Evolutionary conservation across 2,329 filamentous ascomycete species (phyloP).

Genomic region (Plenodomus lindquistii): DNA sequence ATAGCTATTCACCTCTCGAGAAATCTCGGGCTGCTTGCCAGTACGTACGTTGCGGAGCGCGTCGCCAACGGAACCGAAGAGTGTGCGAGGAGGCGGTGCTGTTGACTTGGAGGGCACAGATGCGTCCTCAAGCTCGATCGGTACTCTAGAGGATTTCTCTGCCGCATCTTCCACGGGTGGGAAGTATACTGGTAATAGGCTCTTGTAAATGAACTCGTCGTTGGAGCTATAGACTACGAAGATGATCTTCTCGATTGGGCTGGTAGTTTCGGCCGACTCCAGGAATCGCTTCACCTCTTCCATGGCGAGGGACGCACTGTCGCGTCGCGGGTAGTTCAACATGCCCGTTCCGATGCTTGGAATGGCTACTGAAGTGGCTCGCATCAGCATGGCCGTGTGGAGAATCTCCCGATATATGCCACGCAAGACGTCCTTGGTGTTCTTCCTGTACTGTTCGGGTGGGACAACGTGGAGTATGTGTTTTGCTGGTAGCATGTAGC

Average conservation of each 20-base stretch:
- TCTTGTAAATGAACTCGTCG: conserved; percentile 38
- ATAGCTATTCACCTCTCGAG: conserved; percentile 15
- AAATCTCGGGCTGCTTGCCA: conserved; percentile 19
- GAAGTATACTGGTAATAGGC: conserved; percentile 37
- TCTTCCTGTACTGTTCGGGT: conserved; percentile 24
- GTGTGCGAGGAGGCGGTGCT: conserved; percentile 14
- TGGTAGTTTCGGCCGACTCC: conserved; percentile 23
- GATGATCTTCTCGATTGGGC: conserved; percentile 32
- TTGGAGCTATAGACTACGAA: conserved; percentile 34
- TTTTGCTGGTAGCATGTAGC: conserved; percentile 33
- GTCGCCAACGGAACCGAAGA: conserved; percentile 26
- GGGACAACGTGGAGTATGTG: conserved; percentile 37
- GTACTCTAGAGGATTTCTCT: conserved; percentile 8
- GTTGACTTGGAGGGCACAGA: neutral
- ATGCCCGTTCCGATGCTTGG: conserved; percentile 39
- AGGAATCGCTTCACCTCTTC: conserved; percentile 40
- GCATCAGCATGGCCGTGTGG: conserved; percentile 23
- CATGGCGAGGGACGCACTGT: conserved; percentile 36
- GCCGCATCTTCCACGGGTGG: conserved; percentile 22
- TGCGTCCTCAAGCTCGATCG: neutral
- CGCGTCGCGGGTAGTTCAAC: conserved; percentile 32
- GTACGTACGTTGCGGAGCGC: conserved; percentile 27
- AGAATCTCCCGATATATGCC: conserved; percentile 36
- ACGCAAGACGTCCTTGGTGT: conserved; percentile 29
- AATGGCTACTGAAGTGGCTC: conserved; percentile 37